Conservation (phyloP, 306 rosid genomes). For the Quercus dentata region DNA sequence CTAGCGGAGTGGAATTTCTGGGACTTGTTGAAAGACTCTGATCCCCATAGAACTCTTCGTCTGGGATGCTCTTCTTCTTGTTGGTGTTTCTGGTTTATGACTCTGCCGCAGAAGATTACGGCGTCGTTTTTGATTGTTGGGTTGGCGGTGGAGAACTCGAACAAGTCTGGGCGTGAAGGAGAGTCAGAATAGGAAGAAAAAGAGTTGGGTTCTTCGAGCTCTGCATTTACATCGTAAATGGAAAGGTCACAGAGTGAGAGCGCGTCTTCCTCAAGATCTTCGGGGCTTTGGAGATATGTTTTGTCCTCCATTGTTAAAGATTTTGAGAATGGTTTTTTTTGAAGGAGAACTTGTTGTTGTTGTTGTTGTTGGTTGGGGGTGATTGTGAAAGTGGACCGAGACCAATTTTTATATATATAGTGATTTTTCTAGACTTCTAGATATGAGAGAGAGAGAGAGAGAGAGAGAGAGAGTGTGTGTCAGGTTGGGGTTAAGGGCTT, state of each 20-base stretch:
- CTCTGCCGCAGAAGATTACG: constrained; percentile 27
- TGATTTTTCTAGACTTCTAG: too few species aligned
- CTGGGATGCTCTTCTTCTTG: not conserved
- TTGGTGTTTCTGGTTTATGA: not conserved
- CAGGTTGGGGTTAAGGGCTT: too few species aligned
- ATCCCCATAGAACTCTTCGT: not conserved
- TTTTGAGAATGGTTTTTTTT: too few species aligned
- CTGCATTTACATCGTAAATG: not conserved
- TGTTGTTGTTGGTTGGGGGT: too few species aligned
- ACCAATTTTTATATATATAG: too few species aligned
- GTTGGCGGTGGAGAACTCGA: constrained; percentile 27
- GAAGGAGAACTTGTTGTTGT: too few species aligned
- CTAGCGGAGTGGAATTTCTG: not conserved
- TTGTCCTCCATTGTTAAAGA: not conserved
- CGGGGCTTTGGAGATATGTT: not conserved
- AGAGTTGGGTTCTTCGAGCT: not conserved
- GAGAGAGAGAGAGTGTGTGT: too few species aligned
- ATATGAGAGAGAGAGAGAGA: too few species aligned
- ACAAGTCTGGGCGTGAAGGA: constrained; percentile 5
- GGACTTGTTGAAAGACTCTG: constrained; percentile 14
- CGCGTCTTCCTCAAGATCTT: constrained; percentile 26
- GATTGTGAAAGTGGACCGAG: too few species aligned
- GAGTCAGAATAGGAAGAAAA: not conserved
- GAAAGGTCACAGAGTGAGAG: constrained; percentile 39
- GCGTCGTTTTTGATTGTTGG: not conserved